Percentiles rank a stretch among this genome's conserved stretches.
Evolutionary conservation across 2,329 filamentous ascomycete genomes (phyloP).

Genomic region (Xylaria polymorpha): DNA sequence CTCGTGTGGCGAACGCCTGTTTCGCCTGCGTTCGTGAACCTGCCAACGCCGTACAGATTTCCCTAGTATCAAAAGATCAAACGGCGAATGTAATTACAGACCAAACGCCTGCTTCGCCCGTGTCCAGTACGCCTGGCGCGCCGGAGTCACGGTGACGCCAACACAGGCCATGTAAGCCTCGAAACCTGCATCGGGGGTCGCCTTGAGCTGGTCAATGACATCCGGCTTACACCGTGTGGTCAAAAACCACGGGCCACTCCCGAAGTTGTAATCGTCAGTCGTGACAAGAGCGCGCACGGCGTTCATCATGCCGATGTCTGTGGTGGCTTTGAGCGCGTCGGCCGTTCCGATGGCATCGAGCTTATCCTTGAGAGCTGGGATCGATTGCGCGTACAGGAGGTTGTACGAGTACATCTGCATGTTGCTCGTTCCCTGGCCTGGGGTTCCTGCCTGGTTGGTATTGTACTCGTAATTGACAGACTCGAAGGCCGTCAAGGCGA

Average conservation of each 20-base stretch:
- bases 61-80: not conserved
- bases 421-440: constrained; percentile 75
- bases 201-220: constrained; percentile 52
- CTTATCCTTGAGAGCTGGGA: constrained; percentile 54
- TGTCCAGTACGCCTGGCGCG: constrained; percentile 56
- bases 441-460: constrained; percentile 65
- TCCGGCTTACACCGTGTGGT: constrained; percentile 55
- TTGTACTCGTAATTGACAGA: constrained; percentile 76
- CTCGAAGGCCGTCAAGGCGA: constrained; percentile 79
- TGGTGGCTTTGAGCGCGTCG: constrained; percentile 36
- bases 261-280: constrained; percentile 65
- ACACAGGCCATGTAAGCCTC: constrained; percentile 62
- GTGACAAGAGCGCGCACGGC: constrained; percentile 59
- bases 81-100: constrained; percentile 39
- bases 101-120: constrained; percentile 62
- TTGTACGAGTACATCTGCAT: constrained; percentile 63
- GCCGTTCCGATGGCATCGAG: constrained; percentile 37
- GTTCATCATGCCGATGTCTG: constrained; percentile 47
- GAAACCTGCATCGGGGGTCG: constrained; percentile 57
- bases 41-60: not conserved
- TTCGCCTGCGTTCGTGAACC: not conserved
- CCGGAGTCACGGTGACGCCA: constrained; percentile 49
- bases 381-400: constrained; percentile 59
- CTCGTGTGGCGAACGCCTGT: not conserved
- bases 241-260: constrained; percentile 64